Base-by-base conservation (phyloP, 805 yeast genomes). In the Brettanomyces nanus region DNA sequence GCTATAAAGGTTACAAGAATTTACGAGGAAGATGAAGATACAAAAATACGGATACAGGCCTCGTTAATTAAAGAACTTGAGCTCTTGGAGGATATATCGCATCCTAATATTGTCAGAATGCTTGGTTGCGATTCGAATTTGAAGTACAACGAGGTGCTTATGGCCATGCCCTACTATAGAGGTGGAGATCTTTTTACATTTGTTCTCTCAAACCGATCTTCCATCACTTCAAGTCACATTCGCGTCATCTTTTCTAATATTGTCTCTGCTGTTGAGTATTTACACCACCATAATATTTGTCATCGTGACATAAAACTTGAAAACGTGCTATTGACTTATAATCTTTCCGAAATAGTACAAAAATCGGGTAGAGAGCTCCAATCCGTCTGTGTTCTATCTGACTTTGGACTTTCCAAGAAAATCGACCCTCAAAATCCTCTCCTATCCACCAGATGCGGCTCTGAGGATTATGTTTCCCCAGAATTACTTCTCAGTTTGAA, bases 381-480 rank as follows among this genome's bases (percentile, higher is more conserved):
- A 5, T 6, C 18, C 14, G 43, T 78, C 14, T 75, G 77, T 2
- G 78, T 76, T 13, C 57, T 87, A 23, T 80, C 95, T 0, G 99
- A 92, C 64, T 81, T 92, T 60, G 98, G 99, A 0, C 69, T 92
- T 20, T 80, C 95, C 9, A 79, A 86, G 48, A 64, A 68, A 35
- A 70, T 90, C 19, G 76, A 71, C 35, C 71, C 75, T 1, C 68
- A 64, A 1, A 65, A 73, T 45, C 83, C 86, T 19, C 49, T 80
- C 40, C 67, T 94, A 19, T 71, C 84, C 3, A 90, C 97, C 1
- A 63, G 97, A 43, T 92, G 98, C 58, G 98, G 99, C 0, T 85
- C 95, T 1, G 96, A 85, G 45, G 98, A 92, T 56, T 92, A 92
- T 51, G 95, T 92, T 5, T 81, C 96, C 0, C 99, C 98, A 0